phyloP scores from a whole-genome alignment of 768 basidiomycete genomes.

The Collybia sp. region DNA sequence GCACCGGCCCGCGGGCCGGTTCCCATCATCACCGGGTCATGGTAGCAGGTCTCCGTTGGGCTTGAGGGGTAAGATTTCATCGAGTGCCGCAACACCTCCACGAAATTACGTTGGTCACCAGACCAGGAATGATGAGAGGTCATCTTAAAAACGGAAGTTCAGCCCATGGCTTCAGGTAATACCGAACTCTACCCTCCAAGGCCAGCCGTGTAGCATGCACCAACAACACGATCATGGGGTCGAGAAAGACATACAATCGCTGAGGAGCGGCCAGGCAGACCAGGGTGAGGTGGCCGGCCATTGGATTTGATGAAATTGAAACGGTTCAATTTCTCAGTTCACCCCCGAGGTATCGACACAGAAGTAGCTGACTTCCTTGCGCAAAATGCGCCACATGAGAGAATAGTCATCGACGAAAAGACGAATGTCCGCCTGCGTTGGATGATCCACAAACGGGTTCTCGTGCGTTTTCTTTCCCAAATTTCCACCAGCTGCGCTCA shows the following conservation, averaged over 20 bases:
- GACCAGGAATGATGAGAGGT: constrained; percentile 3
- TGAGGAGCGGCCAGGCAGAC: constrained; percentile 23
- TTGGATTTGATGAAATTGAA: not conserved
- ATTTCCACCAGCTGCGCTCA: not conserved
- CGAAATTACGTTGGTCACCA: constrained; percentile 7
- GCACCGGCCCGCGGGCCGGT: too few relatives aligned
- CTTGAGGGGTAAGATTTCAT: not conserved
- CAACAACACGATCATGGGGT: constrained; percentile 11
- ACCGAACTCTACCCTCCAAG: too few relatives aligned
- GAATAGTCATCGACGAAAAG: constrained; percentile 33
- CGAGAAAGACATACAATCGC: constrained; percentile 27
- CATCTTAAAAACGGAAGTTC: constrained; percentile 6
- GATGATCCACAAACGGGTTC: constrained; percentile 42
- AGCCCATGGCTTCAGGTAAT: not conserved
- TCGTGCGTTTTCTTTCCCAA: constrained; percentile 20
- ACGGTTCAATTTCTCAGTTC: constrained; percentile 6
- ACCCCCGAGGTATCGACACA: constrained; percentile 32
- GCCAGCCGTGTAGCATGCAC: not conserved
- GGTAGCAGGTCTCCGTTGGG: too few relatives aligned
- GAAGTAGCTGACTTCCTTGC: constrained; percentile 43
- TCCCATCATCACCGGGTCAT: too few relatives aligned
- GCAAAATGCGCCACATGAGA: constrained; percentile 14
- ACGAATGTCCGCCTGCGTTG: constrained; percentile 37
- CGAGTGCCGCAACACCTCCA: not conserved
- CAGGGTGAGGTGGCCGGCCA: constrained; percentile 1